phyloP scores from a whole-genome alignment of 108 stramenopile species.

The Cyclotella atomus region DNA sequence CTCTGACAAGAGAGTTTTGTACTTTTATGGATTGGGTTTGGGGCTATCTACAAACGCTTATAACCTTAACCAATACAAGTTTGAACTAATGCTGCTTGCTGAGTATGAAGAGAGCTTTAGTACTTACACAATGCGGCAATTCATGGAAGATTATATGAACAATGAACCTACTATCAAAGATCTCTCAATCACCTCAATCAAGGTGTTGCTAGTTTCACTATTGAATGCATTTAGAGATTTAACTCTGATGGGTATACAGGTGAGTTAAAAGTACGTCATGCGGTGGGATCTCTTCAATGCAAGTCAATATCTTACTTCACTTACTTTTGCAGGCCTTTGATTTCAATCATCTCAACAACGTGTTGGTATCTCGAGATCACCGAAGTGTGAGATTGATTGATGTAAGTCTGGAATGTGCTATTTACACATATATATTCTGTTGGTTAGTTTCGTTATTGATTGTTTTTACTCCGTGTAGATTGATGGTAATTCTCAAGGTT shows the following conservation, averaged over 20 bases:
- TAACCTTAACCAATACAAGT: slow-evolving; percentile 70
- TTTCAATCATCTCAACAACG: slow-evolving; percentile 79
- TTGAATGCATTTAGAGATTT: slow-evolving; percentile 58
- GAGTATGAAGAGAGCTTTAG: slow-evolving; percentile 77
- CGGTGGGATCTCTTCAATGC: too few species aligned
- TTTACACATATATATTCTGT: neutral
- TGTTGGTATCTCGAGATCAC: slow-evolving; percentile 75
- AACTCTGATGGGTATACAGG: slow-evolving; percentile 72
- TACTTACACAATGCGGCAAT: slow-evolving; percentile 72
- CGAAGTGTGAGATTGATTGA: slow-evolving; percentile 64
- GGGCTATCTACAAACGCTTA: slow-evolving; percentile 72
- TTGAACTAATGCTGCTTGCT: slow-evolving; percentile 64
- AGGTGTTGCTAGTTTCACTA: slow-evolving; percentile 70
- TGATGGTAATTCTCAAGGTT: slow-evolving; percentile 18
- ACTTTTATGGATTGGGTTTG: slow-evolving; percentile 78
- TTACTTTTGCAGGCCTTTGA: slow-evolving; percentile 67
- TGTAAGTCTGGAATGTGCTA: slow-evolving; percentile 27
- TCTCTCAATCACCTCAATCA: slow-evolving; percentile 67
- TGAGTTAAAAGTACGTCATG: too few species aligned
- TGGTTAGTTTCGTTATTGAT: too few species aligned
- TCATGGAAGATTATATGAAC: slow-evolving; percentile 70
- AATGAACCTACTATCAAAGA: slow-evolving; percentile 2
- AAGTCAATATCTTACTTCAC: too few species aligned
- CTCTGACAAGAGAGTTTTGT: slow-evolving; percentile 69
- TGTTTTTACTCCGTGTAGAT: slow-evolving; percentile 5